Evolutionary conservation across 179 eudicot species (phyloP).

Genomic region (Vitellaria paradoxa): DNA sequence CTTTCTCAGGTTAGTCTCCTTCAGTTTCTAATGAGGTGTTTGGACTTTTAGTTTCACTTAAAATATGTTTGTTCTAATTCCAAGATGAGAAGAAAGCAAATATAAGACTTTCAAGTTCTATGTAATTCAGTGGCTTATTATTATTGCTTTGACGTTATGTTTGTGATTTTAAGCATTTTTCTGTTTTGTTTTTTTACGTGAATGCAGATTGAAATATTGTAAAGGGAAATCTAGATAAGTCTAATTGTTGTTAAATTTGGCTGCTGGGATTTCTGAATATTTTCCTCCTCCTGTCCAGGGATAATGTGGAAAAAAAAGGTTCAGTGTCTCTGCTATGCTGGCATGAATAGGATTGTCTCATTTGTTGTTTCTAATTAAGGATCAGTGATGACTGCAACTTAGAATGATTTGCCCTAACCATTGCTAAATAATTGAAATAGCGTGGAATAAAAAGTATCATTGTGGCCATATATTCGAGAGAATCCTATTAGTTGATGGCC

Average conservation of each 20-base stretch:
- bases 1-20: conserved; percentile 63
- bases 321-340: neutral
- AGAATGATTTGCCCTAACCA: neutral
- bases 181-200: neutral
- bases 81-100: neutral
- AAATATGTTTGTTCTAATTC: neutral
- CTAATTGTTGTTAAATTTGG: neutral
- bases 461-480: neutral
- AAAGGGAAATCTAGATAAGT: neutral
- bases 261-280: neutral
- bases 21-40: neutral
- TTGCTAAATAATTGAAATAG: neutral
- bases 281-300: neutral
- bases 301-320: neutral
- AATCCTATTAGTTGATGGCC: neutral
- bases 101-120: neutral
- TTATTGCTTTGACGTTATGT: neutral
- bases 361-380: neutral
- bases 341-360: neutral
- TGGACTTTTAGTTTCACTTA: neutral
- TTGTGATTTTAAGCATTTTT: neutral
- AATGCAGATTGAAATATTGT: neutral
- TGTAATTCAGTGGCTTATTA: neutral
- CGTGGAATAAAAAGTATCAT: neutral
- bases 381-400: neutral